A percentile compares a stretch with the other conserved stretches of the same genome.
Conservation (phyloP, 1,284 basidiomycete genomes). For the Cryptococcus wingfieldii region DNA sequence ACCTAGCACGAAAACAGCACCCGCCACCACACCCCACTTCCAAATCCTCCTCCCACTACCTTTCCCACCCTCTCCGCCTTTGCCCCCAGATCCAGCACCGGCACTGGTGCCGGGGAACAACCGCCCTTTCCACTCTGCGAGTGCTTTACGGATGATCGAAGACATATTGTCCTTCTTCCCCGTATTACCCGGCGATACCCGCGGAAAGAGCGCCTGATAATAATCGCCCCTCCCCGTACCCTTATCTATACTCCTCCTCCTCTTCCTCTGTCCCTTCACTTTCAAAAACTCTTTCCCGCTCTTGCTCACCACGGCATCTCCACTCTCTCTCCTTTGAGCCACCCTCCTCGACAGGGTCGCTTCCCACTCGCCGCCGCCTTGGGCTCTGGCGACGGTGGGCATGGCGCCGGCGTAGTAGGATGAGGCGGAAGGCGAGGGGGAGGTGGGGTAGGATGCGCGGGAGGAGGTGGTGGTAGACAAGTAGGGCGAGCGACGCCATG, state of each 20-base stretch:
- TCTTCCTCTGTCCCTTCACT: not conserved
- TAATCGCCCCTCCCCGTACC: not conserved
- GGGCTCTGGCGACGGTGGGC: slow-evolving; percentile 38
- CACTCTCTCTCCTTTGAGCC: slow-evolving; percentile 31
- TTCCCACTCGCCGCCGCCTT: slow-evolving; percentile 44
- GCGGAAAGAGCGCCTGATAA: slow-evolving; percentile 1
- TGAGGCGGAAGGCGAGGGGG: slow-evolving; percentile 16
- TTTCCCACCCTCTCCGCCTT: slow-evolving; percentile 2
- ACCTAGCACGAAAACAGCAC: slow-evolving; percentile 14
- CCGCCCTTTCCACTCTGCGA: not conserved
- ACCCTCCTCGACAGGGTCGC: slow-evolving; percentile 37
- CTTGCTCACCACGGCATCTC: not conserved
- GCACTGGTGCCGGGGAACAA: not conserved
- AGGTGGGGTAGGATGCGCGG: not conserved
- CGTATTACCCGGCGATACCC: not conserved
- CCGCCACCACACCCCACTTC: slow-evolving; percentile 14
- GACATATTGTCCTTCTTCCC: not conserved
- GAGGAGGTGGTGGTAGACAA: slow-evolving; percentile 6
- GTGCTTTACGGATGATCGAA: not conserved
- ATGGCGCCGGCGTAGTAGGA: slow-evolving; percentile 18
- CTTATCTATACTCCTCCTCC: not conserved
- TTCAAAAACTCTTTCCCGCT: not conserved
- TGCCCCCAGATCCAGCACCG: not conserved
- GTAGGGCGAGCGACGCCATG: slow-evolving; percentile 15
- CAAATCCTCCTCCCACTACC: slow-evolving; percentile 2